Evolutionary conservation across 192 early-diverging fungal species (phyloP), one percentile per base, ranked within the genome.

Genomic region (Ambispora gerdemannii): DNA sequence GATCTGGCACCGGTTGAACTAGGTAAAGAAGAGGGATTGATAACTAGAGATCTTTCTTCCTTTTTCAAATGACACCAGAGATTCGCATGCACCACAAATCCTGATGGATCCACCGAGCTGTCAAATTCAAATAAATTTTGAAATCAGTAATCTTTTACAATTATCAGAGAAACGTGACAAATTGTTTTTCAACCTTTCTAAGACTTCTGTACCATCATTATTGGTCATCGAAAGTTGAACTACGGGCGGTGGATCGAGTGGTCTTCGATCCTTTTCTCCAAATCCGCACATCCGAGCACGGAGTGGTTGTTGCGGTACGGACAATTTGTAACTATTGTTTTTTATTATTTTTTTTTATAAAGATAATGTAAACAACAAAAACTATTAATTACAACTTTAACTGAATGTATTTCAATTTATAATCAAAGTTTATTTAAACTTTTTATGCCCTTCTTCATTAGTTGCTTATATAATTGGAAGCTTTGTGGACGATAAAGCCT

Each of bases 221-320:
- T 47, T 58, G 55, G 68, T 58, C 10, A 84, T 75, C 47, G 81
- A 65, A 2, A 89, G 74, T 73, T 86, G 83, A 11, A 88, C 59
- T 72, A 89, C 82, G 0, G 86, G 83, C 19, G 84, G 85, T 0
- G 86, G 88, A 61, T 86, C 86, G 24, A 86, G 80, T 50, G 83
- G 81, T 11, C 86, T 75, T 28, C 82, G 75, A 76, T 87, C 84
- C 74, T 85, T 89, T 61, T 90, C 87, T 4, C 84, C 85, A 77
- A 88, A 89, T n/a, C 86, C 89, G 69, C 85, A 88, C 78, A 81
- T 84, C 30, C 87, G 83, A 22, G 87, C 89, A 28, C 82, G 78
- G 24, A 81, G 72, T 15, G 89, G 89, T 55, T 91, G 81, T 69
- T 91, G 89, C 10, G 81, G 68, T 31, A 91, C 86, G 6, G 15